Percentiles rank a stretch among this genome's conserved stretches.
Evolutionary conservation across 176 grass and related monocot genomes (phyloP).

Genomic region (Coix lacrymajobi): DNA sequence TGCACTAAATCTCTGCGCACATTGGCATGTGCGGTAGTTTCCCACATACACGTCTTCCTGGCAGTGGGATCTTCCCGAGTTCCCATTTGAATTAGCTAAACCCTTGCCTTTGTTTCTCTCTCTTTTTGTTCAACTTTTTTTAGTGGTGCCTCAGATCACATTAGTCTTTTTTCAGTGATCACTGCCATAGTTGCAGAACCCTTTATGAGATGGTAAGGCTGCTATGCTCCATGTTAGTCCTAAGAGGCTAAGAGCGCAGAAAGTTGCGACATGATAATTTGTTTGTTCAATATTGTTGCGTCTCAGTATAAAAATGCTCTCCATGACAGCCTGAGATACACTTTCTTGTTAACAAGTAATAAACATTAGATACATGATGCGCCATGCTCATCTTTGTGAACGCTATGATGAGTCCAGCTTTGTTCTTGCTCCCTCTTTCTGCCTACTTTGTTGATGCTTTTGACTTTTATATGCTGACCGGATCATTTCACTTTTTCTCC

Average conservation of each 20-base stretch:
- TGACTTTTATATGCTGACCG: conserved; percentile 42
- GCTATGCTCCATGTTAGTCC: background rate
- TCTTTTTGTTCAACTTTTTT: background rate
- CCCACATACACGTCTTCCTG: background rate
- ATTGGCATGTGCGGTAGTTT: conserved; percentile 36
- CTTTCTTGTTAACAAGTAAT: background rate
- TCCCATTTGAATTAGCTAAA: conserved; percentile 20
- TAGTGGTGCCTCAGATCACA: conserved; percentile 11
- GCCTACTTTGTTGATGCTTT: conserved; percentile 41
- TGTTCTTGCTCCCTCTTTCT: conserved; percentile 32
- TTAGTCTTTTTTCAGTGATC: background rate
- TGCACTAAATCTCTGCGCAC: conserved; percentile 10
- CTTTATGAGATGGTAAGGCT: conserved; percentile 5
- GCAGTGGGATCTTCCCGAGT: background rate
- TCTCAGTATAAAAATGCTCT: background rate
- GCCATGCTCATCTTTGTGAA: conserved; percentile 31
- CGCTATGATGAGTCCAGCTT: conserved; percentile 34
- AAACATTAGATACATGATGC: conserved; percentile 25
- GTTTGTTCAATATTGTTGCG: background rate
- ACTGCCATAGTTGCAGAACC: background rate
- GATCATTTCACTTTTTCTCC: conserved; percentile 22
- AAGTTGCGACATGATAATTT: conserved; percentile 9
- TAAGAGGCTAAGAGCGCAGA: background rate
- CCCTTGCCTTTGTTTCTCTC: background rate
- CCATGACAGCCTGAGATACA: background rate